Percentiles rank a stretch among this genome's conserved stretches.
phyloP scores from a whole-genome alignment of 306 rosid species.

The Luffa acutangula region DNA sequence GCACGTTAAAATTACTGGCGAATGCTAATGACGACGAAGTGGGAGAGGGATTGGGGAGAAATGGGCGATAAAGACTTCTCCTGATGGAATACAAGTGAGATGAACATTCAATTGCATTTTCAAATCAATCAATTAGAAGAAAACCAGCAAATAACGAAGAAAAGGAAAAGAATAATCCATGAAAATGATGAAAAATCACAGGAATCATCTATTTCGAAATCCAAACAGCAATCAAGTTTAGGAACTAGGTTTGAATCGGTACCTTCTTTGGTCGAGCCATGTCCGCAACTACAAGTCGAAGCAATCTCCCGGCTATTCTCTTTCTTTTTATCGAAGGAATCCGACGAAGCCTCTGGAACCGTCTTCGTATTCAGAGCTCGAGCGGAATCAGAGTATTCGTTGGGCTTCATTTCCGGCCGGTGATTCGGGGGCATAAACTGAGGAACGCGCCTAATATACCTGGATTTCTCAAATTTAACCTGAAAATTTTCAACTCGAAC shows the following conservation, averaged over 20 bases:
- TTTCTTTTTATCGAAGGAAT: background rate
- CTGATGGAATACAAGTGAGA: background rate
- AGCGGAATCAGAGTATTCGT: background rate
- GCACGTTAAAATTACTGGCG: background rate
- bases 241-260: background rate
- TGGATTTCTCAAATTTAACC: slow-evolving; percentile 14
- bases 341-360: slow-evolving; percentile 7
- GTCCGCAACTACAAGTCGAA: background rate
- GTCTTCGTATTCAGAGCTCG: background rate
- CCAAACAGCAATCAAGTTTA: background rate
- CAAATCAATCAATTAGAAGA: background rate
- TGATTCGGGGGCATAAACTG: slow-evolving; percentile 10
- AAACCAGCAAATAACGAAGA: background rate
- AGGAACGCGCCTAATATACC: background rate
- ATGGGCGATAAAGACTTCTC: background rate
- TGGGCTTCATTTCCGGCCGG: background rate
- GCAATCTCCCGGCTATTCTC: background rate
- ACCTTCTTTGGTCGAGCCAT: slow-evolving; percentile 25
- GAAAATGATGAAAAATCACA: background rate
- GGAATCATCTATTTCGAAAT: background rate
- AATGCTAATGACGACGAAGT: background rate
- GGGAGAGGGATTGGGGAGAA: background rate
- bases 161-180: too few species aligned
- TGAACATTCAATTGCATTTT: background rate
- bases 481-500: background rate